phyloP scores from a whole-genome alignment of 2,329 filamentous ascomycete genomes.

The Hypoxylon sp. region DNA sequence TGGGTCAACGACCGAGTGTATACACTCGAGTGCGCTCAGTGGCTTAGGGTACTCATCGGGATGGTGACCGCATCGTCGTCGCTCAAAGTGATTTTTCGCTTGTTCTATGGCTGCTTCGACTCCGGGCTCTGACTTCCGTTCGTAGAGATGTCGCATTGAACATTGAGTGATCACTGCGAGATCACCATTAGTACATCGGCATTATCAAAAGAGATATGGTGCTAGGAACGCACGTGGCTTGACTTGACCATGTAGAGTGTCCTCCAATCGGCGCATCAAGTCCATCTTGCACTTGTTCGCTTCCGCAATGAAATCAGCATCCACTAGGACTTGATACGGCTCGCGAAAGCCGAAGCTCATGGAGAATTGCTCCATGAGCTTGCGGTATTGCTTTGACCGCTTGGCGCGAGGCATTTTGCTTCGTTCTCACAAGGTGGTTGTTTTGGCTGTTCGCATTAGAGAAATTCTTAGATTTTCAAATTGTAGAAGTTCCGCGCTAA shows the following conservation, averaged over 20 bases:
- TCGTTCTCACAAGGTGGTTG: slow-evolving; percentile 4
- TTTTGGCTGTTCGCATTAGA: slow-evolving; percentile 9
- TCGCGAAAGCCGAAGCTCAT: slow-evolving; percentile 91
- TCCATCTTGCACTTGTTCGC: slow-evolving; percentile 91
- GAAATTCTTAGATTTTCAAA: slow-evolving; percentile 25
- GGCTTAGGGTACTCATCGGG: slow-evolving; percentile 78
- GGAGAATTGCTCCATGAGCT: slow-evolving; percentile 94
- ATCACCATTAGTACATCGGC: slow-evolving; percentile 2
- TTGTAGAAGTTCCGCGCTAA: too few species aligned
- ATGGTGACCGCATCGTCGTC: slow-evolving; percentile 83
- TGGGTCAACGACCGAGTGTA: slow-evolving; percentile 81
- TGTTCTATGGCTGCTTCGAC: slow-evolving; percentile 74
- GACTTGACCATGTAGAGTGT: slow-evolving; percentile 87
- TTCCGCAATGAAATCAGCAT: slow-evolving; percentile 86
- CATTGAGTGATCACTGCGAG: slow-evolving; percentile 81
- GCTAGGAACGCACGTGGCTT: slow-evolving; percentile 75
- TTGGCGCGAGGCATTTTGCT: slow-evolving; percentile 60
- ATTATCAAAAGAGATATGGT: background rate
- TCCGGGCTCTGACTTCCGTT: slow-evolving; percentile 67
- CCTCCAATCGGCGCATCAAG: slow-evolving; percentile 79
- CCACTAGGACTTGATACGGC: slow-evolving; percentile 92
- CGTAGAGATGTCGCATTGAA: slow-evolving; percentile 83
- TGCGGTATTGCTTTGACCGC: slow-evolving; percentile 83
- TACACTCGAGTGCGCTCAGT: slow-evolving; percentile 76
- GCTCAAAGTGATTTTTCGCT: slow-evolving; percentile 79